Base-by-base conservation (phyloP, 257 asterid genomes). In the Penstemon davidsonii region DNA sequence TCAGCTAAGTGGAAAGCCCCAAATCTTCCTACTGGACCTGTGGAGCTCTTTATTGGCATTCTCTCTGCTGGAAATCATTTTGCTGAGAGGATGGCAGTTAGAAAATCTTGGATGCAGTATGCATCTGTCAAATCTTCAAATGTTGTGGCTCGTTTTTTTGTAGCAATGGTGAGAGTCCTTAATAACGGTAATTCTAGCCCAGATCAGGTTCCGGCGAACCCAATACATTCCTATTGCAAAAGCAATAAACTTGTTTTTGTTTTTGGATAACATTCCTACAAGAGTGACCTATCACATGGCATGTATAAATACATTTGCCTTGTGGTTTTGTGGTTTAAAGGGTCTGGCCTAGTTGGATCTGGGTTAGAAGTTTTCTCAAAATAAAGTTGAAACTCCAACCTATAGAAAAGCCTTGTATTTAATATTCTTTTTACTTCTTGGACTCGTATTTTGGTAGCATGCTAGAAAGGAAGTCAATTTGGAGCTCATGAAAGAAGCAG, bases 1-100 rank as follows among this genome's bases (percentile, higher is more conserved):
- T 83, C 83, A 9, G 39, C 75, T 6, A 73, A 81, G 76, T 92
- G 97, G 98, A 87, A 82, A 82, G 91, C 96, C 8, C 94, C 96
- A 2, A 78, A 75, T 15, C 85, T 80, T 70, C 88, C 88, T 5
- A 70, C 69, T 71, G 82, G 76, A 76, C 90, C 95, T 8, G 87
- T 86, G 64, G 97, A 90, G 62, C 88, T 93, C 75, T 88, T 92
- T 65, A 82, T 90, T 36, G 97, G 98, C 74, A 78, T 92, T 78
- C 96, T 92, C 58, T 92, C 98, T 40, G 97, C 97, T 43, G 96
- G 96, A 53, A 92, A 88, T 74, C 98, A 92, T 82, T 92, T 92
- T 81, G 94, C 96, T 9, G 98, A 92, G 86, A 73, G 97, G 75
- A 92, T 92, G 98, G 91, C 97, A 3, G 96, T 90, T 44, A 85